Evolutionary conservation across 306 rosid species (phyloP).

Genomic region (Prunus mongolica): DNA sequence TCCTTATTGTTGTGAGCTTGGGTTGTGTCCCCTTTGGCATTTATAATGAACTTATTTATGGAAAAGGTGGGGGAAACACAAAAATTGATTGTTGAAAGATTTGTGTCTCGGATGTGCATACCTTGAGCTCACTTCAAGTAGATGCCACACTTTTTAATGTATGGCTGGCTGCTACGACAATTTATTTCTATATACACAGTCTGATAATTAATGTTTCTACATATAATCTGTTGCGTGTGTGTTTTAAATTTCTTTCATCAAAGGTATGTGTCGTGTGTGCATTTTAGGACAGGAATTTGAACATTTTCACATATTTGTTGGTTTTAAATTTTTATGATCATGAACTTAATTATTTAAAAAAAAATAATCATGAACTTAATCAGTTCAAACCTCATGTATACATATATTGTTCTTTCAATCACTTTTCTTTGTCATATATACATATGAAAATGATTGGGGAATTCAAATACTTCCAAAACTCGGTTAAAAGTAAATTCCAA

Average conservation of each 20-base stretch:
- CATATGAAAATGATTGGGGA: background rate
- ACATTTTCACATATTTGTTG: background rate
- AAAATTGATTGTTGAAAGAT: background rate
- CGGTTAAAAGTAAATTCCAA: background rate
- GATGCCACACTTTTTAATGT: background rate
- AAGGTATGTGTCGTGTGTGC: background rate
- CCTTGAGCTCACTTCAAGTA: background rate
- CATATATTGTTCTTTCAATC: background rate
- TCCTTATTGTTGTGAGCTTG: background rate
- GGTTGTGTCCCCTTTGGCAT: background rate
- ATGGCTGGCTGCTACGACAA: background rate
- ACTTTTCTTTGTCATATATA: background rate
- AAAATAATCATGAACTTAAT: too few relatives aligned
- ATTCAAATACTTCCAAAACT: background rate
- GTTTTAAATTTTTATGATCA: too few relatives aligned
- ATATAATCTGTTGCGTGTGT: background rate
- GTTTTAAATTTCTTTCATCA: background rate
- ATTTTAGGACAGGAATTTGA: background rate
- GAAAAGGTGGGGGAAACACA: background rate
- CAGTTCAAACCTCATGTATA: background rate
- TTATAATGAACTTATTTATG: background rate
- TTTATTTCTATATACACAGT: background rate
- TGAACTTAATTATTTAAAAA: too few relatives aligned
- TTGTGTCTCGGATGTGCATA: background rate
- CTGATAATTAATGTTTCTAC: background rate